Base-by-base conservation (phyloP, 2,329 filamentous ascomycete species). In the Delphinella strobiligena region DNA sequence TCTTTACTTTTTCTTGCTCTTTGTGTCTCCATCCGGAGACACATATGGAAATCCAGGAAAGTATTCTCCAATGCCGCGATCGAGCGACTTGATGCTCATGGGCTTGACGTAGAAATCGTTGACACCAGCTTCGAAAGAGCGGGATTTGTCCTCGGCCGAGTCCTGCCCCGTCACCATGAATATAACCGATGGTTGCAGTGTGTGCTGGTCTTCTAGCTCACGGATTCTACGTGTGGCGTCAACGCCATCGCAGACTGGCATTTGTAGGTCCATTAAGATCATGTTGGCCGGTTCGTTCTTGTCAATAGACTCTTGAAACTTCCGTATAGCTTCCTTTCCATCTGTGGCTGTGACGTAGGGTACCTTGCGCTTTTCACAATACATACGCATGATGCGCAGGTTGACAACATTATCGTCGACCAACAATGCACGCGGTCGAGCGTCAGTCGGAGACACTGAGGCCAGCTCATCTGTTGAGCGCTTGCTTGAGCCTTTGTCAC, bases 371-470 rank as follows among this genome's bases (percentile, higher is more conserved):
- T 63, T 62, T 39, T 63, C 60, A 36, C 67, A 63, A 46, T 68
- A 69, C 49, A 67, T 65, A 14, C 61, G 54, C 19, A 71, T 47
- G 18, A 71, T 67, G 15, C 66, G 65, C 0, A 69, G 57, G 16
- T 71, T 71, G 40, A 70, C 63, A 2, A 60, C 40, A 34, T 70
- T 71, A 43, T 69, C 67, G 44, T 70, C 67, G 0, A 69, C 67
- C 1, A 71, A 50, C 0, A 71, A 54, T 5, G 60, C 37, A 43
- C 51, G 41, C 3, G 60, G 47, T 22, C 36, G 10, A n/a, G 35
- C 16, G 5, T 34, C 38, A 15, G 39, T 30, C 10, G 39, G 35
- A 16, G 36, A 34, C 5, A 29, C 4, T 1, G 15, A 12, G 10
- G 15, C 17, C 5, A 7, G 22, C 5, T 27, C 15, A 4, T 30